A percentile compares a stretch with the other conserved stretches of the same genome.
Conservation (phyloP, 75 land plant genomes). For the Sequoiadendron giganteum region DNA sequence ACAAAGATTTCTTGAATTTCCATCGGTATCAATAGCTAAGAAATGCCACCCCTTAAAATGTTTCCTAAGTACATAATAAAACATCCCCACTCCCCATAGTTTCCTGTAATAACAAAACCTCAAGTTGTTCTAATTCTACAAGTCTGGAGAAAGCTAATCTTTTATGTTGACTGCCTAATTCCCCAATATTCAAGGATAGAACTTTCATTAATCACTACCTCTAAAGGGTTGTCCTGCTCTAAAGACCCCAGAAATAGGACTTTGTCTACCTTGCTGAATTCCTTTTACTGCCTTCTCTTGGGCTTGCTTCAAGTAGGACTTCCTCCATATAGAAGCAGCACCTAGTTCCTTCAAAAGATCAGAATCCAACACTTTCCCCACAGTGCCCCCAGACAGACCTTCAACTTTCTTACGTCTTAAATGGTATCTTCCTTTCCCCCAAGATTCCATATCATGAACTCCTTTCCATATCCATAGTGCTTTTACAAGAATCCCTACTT, state of each 20-base stretch:
- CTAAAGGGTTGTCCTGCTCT: not conserved
- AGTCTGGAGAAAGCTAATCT: not conserved
- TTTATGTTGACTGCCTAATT: not conserved
- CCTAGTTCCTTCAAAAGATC: no score
- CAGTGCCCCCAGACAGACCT: no score
- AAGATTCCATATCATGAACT: no score
- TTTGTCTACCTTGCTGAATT: not conserved
- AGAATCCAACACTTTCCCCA: no score
- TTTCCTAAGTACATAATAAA: not conserved
- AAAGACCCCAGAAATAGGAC: not conserved
- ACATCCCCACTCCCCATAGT: not conserved
- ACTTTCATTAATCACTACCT: not conserved
- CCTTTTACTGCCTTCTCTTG: not conserved
- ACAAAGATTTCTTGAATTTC: not conserved
- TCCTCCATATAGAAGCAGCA: no score
- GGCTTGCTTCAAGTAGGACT: not conserved
- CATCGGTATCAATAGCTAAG: not conserved
- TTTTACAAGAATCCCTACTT: no score
- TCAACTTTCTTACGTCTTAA: no score
- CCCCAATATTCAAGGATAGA: not conserved
- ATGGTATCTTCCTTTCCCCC: no score
- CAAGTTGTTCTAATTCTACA: not conserved
- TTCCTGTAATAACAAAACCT: not conserved
- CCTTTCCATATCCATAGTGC: no score
- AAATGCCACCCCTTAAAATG: not conserved